phyloP scores from a whole-genome alignment of 805 yeast species.

The Ogataea trehaloabstinens region DNA sequence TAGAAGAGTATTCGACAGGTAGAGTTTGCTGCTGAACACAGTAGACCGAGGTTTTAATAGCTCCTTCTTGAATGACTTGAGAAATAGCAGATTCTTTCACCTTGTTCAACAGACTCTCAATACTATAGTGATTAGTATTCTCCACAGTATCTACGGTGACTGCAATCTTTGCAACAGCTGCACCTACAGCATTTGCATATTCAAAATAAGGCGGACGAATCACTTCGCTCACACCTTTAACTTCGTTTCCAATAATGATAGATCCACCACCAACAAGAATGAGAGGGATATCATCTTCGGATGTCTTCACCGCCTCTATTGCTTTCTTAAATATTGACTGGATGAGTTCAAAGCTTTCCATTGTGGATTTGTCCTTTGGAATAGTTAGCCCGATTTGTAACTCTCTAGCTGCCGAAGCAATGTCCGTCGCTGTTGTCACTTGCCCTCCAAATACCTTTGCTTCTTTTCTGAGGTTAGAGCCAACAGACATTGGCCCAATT shows the following conservation, averaged over 20 bases:
- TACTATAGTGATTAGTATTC: constrained; percentile 8
- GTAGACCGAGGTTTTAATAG: constrained; percentile 21
- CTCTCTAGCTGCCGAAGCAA: constrained; percentile 31
- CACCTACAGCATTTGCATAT: constrained; percentile 50
- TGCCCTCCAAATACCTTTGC: constrained; percentile 42
- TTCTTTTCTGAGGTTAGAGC: constrained; percentile 34
- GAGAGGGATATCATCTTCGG: constrained; percentile 31
- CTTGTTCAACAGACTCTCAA: constrained; percentile 15
- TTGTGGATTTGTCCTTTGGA: background rate
- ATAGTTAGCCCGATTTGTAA: constrained; percentile 23
- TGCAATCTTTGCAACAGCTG: constrained; percentile 45
- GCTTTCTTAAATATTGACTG: constrained; percentile 5
- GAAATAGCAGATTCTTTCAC: constrained; percentile 17
- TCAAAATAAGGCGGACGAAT: constrained; percentile 38
- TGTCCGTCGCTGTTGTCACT: constrained; percentile 40
- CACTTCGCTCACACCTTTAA: constrained; percentile 40
- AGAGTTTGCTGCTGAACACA: constrained; percentile 24
- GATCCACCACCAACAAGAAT: constrained; percentile 52
- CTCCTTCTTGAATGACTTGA: constrained; percentile 25
- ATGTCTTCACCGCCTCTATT: constrained; percentile 8
- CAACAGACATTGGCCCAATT: constrained; percentile 49
- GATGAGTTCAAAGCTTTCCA: constrained; percentile 3
- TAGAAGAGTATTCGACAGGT: constrained; percentile 32
- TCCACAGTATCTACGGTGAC: constrained; percentile 21
- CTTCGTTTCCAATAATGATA: constrained; percentile 34